phyloP scores from a whole-genome alignment of 1,284 basidiomycete genomes.

The Ganoderma lucidum region DNA sequence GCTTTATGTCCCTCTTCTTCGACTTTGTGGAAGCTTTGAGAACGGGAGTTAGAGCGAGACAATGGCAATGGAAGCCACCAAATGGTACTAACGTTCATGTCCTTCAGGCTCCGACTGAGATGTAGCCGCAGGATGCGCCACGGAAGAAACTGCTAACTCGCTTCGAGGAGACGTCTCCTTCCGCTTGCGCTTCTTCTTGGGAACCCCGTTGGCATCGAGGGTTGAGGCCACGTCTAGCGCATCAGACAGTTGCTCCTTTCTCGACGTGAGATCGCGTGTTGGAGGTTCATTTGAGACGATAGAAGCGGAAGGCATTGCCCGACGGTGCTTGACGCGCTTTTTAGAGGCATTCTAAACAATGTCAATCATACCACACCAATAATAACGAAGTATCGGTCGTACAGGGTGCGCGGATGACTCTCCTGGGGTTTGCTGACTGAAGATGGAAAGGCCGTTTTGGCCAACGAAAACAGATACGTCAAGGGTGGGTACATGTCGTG shows the following conservation, averaged over 20 bases:
- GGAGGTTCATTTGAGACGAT: not conserved
- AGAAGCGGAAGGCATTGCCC: not conserved
- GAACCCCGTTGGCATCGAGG: slow-evolving; percentile 22
- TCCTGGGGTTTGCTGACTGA: slow-evolving; percentile 12
- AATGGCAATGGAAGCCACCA: not conserved
- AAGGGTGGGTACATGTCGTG: slow-evolving; percentile 45
- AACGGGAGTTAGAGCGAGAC: not conserved
- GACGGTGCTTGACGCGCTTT: slow-evolving; percentile 14
- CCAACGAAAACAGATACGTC: slow-evolving; percentile 50
- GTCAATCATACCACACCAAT: not conserved
- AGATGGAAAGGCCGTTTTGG: slow-evolving; percentile 10
- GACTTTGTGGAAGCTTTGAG: not conserved
- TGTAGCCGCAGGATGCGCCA: not conserved
- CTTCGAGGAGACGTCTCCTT: not conserved
- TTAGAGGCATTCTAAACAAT: slow-evolving; percentile 1
- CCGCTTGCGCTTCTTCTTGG: slow-evolving; percentile 41
- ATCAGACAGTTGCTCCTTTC: slow-evolving; percentile 1
- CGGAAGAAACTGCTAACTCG: not conserved
- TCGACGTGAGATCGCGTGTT: not conserved
- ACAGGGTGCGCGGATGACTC: slow-evolving; percentile 7
- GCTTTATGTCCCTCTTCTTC: not conserved
- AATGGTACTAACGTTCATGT: not conserved
- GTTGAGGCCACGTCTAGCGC: slow-evolving; percentile 14
- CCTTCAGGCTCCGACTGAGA: not conserved
- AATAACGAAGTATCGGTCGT: not conserved